Conservation (phyloP, 2,329 filamentous ascomycete species). For the Chrysoporthe deuterocubensis region DNA sequence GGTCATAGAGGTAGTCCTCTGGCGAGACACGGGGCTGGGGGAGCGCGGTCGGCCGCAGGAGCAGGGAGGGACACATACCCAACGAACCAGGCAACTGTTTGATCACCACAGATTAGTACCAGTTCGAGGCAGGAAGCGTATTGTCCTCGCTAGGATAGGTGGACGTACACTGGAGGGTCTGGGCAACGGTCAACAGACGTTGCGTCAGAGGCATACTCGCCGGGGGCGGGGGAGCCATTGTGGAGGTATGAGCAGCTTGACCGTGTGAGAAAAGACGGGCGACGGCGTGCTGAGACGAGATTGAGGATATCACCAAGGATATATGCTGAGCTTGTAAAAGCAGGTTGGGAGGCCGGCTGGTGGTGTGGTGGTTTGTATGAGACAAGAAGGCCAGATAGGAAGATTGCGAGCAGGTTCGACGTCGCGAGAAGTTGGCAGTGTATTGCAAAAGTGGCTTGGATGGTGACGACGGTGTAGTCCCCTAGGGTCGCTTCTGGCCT, state of each 20-base stretch:
- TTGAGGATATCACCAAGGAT: background rate
- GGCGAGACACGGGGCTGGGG: constrained; percentile 25
- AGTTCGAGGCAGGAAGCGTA: constrained; percentile 32
- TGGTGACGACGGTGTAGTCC: constrained; percentile 25
- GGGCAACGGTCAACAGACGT: constrained; percentile 76
- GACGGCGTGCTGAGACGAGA: background rate
- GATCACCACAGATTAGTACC: constrained; percentile 40
- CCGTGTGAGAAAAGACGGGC: background rate
- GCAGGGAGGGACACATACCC: constrained; percentile 62
- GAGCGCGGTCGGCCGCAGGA: constrained; percentile 20
- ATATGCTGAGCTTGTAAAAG: background rate
- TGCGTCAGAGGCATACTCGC: constrained; percentile 72
- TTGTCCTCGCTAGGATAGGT: constrained; percentile 33
- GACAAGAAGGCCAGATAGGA: constrained; percentile 6
- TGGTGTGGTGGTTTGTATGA: background rate
- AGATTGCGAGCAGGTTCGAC: background rate
- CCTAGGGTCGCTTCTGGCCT: background rate
- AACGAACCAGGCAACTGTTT: constrained; percentile 74
- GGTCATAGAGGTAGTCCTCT: constrained; percentile 21
- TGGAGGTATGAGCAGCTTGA: constrained; percentile 15
- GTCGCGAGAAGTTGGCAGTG: constrained; percentile 23
- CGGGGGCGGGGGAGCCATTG: constrained; percentile 76
- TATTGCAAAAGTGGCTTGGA: constrained; percentile 27
- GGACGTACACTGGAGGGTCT: constrained; percentile 88
- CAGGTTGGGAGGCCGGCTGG: background rate